A percentile compares a stretch with the other conserved stretches of the same genome.
Evolutionary conservation across 2,329 filamentous ascomycete genomes (phyloP).

Genomic region (Exophiala sideris): DNA sequence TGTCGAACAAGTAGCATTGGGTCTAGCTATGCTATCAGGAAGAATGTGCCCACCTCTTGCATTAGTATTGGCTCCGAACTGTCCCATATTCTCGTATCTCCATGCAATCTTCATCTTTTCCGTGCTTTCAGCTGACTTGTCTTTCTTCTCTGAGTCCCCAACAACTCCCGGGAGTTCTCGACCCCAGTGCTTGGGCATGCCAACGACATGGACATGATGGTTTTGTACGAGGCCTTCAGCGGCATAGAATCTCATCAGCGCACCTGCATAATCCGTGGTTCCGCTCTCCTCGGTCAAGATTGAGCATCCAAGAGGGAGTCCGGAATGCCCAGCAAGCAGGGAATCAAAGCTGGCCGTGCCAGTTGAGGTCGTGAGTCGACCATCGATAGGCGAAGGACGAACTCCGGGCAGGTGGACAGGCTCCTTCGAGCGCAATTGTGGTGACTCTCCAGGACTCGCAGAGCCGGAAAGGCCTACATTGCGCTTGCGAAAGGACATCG

Average conservation of each 20-base stretch:
- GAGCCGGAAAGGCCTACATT: slow-evolving; percentile 56
- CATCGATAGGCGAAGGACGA: slow-evolving; percentile 83
- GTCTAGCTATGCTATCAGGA: slow-evolving; percentile 24
- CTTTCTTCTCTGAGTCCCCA: slow-evolving; percentile 47
- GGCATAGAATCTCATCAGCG: slow-evolving; percentile 81
- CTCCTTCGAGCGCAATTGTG: slow-evolving; percentile 20
- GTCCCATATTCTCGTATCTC: slow-evolving; percentile 84
- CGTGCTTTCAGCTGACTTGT: slow-evolving; percentile 43
- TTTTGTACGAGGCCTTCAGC: slow-evolving; percentile 91
- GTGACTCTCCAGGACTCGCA: slow-evolving; percentile 32
- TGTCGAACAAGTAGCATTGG: slow-evolving; percentile 17
- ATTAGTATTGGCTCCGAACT: slow-evolving; percentile 57
- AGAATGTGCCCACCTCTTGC: slow-evolving; percentile 56
- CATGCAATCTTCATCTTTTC: slow-evolving; percentile 99
- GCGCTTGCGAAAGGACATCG: slow-evolving; percentile 67
- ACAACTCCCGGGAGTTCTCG: slow-evolving; percentile 76
- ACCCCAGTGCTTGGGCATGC: slow-evolving; percentile 74
- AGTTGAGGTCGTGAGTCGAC: slow-evolving; percentile 83
- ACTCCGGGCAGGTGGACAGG: slow-evolving; percentile 50
- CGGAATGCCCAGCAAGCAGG: slow-evolving; percentile 80
- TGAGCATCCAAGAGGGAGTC: slow-evolving; percentile 75
- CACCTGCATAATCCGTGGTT: slow-evolving; percentile 88
- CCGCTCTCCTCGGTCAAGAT: slow-evolving; percentile 82
- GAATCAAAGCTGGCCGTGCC: slow-evolving; percentile 82
- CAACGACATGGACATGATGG: slow-evolving; percentile 82